These are phyloP conservation scores for Poronia punctata DNA, from an alignment of 495 filamentous ascomycete genomes.

Conservation along the genomic window DNA sequence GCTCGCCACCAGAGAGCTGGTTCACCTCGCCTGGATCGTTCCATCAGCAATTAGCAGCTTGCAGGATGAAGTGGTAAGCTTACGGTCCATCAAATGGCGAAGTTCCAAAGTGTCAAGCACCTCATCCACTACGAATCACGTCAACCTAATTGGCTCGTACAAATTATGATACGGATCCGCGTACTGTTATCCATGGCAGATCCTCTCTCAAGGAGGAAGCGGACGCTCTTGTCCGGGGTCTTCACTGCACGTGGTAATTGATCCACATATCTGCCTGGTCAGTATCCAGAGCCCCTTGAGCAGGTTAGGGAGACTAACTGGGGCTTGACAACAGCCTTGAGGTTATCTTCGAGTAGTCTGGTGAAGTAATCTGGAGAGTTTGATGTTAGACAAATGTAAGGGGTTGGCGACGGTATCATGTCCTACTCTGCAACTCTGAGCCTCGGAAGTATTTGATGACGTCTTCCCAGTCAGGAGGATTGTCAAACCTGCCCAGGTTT, in stretches of 20 bases:
- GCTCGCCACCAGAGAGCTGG: slow-evolving; percentile 89
- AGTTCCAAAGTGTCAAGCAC: slow-evolving; percentile 84
- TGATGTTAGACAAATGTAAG: slow-evolving; percentile 2
- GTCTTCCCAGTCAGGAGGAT: slow-evolving; percentile 98
- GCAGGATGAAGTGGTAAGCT: background rate
- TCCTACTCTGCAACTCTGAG: slow-evolving; percentile 89
- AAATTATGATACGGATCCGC: background rate
- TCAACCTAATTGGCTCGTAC: background rate
- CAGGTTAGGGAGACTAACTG: slow-evolving; percentile 37
- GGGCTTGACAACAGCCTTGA: slow-evolving; percentile 96
- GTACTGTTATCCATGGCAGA: slow-evolving; percentile 61
- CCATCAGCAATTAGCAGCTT: background rate
- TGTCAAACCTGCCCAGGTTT: slow-evolving; percentile 88
- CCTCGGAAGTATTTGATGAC: slow-evolving; percentile 97
- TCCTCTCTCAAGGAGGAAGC: slow-evolving; percentile 65
- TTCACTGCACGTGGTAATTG: slow-evolving; percentile 91
- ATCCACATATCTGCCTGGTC: slow-evolving; percentile 64
- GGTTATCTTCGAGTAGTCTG: slow-evolving; percentile 89
- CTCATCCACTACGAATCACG: slow-evolving; percentile 46
- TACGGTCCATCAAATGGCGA: slow-evolving; percentile 72
- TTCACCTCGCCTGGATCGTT: slow-evolving; percentile 56
- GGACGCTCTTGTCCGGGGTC: slow-evolving; percentile 66
- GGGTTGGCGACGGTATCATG: background rate
- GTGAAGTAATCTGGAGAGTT: slow-evolving; percentile 80
- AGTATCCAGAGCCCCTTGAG: background rate